Percentiles rank a stretch among this genome's conserved stretches.
These are phyloP conservation scores for Crepidotus variabilis DNA, from an alignment of 768 basidiomycete genomes.

Conservation along the genomic window DNA sequence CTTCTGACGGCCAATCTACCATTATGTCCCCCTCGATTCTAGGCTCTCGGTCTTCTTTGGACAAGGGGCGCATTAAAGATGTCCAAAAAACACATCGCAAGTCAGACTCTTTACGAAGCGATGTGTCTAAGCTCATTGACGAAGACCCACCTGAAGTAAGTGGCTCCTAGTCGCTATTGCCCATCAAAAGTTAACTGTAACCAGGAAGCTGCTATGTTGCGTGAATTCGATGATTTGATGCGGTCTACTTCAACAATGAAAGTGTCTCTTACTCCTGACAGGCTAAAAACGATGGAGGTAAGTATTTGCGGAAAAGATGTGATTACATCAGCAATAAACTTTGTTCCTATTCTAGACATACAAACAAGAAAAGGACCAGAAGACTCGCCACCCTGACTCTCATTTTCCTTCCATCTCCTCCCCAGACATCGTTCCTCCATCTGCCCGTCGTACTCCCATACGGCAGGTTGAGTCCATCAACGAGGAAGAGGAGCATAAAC, in stretches of 20 bases:
- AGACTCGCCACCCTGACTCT: slow-evolving; percentile 34
- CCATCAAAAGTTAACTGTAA: slow-evolving; percentile 12
- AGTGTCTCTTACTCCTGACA: slow-evolving; percentile 91
- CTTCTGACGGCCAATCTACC: slow-evolving; percentile 33
- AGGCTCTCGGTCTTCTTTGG: slow-evolving; percentile 54
- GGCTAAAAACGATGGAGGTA: slow-evolving; percentile 92
- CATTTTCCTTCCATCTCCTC: slow-evolving; percentile 31
- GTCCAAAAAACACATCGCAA: slow-evolving; percentile 48
- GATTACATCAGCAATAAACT: slow-evolving; percentile 26
- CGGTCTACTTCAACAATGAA: slow-evolving; percentile 89
- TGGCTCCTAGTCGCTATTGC: slow-evolving; percentile 6
- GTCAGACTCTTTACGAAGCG: slow-evolving; percentile 51
- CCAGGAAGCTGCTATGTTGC: slow-evolving; percentile 55
- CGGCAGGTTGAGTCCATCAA: slow-evolving; percentile 61
- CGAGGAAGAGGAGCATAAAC: slow-evolving; percentile 60
- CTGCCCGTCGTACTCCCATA: slow-evolving; percentile 39
- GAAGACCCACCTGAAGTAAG: slow-evolving; percentile 36
- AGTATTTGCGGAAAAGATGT: slow-evolving; percentile 24
- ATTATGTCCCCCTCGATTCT: slow-evolving; percentile 21
- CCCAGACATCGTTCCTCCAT: slow-evolving; percentile 27
- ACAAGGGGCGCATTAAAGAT: slow-evolving; percentile 55
- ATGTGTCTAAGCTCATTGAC: slow-evolving; percentile 36
- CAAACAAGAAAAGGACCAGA: slow-evolving; percentile 69
- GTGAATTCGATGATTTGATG: slow-evolving; percentile 94
- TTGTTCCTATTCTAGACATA: slow-evolving; percentile 46